Evolutionary conservation across 2,329 filamentous ascomycete genomes (phyloP), one percentile per base, ranked within the genome.

Genomic region (Colletotrichum sp.): DNA sequence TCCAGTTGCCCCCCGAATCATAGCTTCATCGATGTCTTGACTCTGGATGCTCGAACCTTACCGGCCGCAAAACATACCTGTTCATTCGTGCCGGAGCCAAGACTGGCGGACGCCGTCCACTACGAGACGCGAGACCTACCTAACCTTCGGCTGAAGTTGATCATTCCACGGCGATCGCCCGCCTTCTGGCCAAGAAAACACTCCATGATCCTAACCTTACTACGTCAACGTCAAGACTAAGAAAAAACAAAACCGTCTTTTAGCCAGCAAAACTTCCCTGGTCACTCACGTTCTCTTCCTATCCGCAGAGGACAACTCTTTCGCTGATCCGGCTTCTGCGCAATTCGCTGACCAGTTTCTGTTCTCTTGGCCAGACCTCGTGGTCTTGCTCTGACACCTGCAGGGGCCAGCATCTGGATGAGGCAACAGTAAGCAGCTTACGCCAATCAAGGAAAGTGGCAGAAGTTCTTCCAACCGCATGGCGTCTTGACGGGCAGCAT

Each of bases 71-170:
- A 26, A 28, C 28, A 21, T 34, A 59, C 62, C 62, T 26, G 32
- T 44, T 39, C 26, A 15, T 32, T 30, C 12, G 44, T 30, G 28
- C 64, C 24, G 39, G 12, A 68, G 34, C 67, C 39, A 49, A 64
- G 57, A 63, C n/a, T 49, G 30, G 24, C 30, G 55, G 52, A 66
- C 62, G 36, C 60, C 44, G 72, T 60, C 34, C 21, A 67, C 34
- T 34, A 71, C 72, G 52, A 71, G 72, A 59, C 39, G 60, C 59
- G 65, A 63, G 65, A 73, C 57, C 28, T 63, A 26, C 30, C 65
- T 69, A 55, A 70, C 68, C 36, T 65, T 69, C 39, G 28, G 73
- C 57, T 49, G 39, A 73, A 72, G 39, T 30, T 64, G n/a, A 16
- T 6, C 55, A 52, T n/a, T 34, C 59, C 68, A 67, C 13, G 34